phyloP scores from a whole-genome alignment of 2,329 filamentous ascomycete species.

The Sporothrix euskadiensis region DNA sequence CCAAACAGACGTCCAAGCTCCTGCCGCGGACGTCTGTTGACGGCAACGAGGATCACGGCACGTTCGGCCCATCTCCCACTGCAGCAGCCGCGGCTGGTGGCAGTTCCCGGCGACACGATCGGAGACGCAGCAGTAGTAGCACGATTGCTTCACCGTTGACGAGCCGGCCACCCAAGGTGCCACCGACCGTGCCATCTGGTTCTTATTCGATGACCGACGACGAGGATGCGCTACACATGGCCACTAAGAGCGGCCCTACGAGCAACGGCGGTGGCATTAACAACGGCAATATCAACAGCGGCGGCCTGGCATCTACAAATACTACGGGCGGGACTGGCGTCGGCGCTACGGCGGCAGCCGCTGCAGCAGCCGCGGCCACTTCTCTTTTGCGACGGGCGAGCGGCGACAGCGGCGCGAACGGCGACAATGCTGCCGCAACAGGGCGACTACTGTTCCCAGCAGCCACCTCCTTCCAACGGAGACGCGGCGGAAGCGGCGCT shows the following conservation, averaged over 20 bases:
- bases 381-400: slow-evolving; percentile 6
- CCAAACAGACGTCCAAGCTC: slow-evolving; percentile 23
- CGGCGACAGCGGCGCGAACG: slow-evolving; percentile 25
- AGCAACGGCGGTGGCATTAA: background rate
- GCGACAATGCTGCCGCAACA: slow-evolving; percentile 32
- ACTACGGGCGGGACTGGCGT: background rate
- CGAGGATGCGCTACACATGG: slow-evolving; percentile 71
- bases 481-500: slow-evolving; percentile 5
- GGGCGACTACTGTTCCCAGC: slow-evolving; percentile 19
- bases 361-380: slow-evolving; percentile 21
- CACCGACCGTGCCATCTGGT: slow-evolving; percentile 54
- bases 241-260: slow-evolving; percentile 34
- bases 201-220: slow-evolving; percentile 79
- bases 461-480: background rate
- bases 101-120: slow-evolving; percentile 29
- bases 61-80: background rate
- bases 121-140: slow-evolving; percentile 21
- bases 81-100: background rate
- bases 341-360: slow-evolving; percentile 1
- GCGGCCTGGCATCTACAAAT: background rate
- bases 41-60: slow-evolving; percentile 25
- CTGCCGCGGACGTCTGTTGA: background rate
- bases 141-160: slow-evolving; percentile 16
- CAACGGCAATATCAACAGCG: background rate
- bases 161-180: slow-evolving; percentile 28